Evolutionary conservation across 2,329 filamentous ascomycete species (phyloP).

Genomic region (Podosphaera fusca): DNA sequence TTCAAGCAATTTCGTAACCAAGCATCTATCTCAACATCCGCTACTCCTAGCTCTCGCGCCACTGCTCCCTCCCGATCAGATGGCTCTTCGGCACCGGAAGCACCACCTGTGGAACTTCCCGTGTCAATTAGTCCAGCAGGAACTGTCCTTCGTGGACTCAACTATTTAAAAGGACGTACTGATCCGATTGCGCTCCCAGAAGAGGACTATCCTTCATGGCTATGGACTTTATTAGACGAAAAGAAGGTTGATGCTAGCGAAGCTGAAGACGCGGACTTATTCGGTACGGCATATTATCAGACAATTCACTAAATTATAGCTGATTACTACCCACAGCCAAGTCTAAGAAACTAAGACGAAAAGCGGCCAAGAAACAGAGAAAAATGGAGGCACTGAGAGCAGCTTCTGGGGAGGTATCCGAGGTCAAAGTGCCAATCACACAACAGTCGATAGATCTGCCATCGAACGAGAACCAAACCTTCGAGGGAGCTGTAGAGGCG

Average conservation of each 20-base stretch:
- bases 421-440: constrained; percentile 48
- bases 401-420: constrained; percentile 41
- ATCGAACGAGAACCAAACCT: constrained; percentile 13
- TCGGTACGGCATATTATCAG: constrained; percentile 28
- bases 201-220: constrained; percentile 56
- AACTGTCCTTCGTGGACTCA: constrained; percentile 48
- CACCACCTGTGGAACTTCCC: constrained; percentile 2
- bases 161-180: constrained; percentile 48
- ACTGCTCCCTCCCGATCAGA: too few species aligned
- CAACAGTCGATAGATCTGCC: constrained; percentile 60
- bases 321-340: constrained; percentile 31
- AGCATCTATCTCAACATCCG: too few species aligned
- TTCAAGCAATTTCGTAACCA: too few species aligned
- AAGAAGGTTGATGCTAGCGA: constrained; percentile 25
- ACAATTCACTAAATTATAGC: neutral
- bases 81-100: too few species aligned
- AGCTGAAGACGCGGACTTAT: constrained; percentile 43
- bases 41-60: too few species aligned
- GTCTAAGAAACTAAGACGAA: constrained; percentile 57
- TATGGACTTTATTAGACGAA: constrained; percentile 49
- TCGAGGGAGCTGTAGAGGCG: constrained; percentile 22
- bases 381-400: constrained; percentile 33
- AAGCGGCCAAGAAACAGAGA: constrained; percentile 43
- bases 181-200: constrained; percentile 57
- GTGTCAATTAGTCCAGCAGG: constrained; percentile 26